A percentile compares a stretch with the other conserved stretches of the same genome.
Conservation (phyloP, 345 rosid species). For the Tarenaya hassleriana region DNA sequence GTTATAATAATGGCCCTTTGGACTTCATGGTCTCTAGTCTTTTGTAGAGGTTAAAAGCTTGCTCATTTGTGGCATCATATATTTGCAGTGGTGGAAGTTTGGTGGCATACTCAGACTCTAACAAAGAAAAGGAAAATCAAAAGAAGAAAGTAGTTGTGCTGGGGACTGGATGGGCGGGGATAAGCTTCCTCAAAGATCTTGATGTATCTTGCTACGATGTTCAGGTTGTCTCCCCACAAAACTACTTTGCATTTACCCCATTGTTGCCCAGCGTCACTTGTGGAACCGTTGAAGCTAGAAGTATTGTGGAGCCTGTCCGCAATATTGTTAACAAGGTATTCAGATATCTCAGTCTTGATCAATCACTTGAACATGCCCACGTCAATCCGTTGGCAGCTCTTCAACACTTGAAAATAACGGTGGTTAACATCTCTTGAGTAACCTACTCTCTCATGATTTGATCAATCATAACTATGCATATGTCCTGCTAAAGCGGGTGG, state of each 20-base stretch:
- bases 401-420: too few species aligned
- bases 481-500: too few species aligned
- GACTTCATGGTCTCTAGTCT: too few species aligned
- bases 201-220: conserved; percentile 65
- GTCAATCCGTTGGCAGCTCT: conserved; percentile 9
- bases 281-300: conserved; percentile 95
- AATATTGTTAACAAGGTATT: conserved; percentile 83
- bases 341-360: neutral
- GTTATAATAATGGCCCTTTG: neutral
- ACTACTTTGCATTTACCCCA: conserved; percentile 95
- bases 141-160: conserved; percentile 85
- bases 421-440: too few species aligned
- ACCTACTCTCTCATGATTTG: too few species aligned
- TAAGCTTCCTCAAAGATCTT: conserved; percentile 79
- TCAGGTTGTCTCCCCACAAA: conserved; percentile 85
- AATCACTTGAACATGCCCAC: neutral
- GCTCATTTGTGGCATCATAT: conserved; percentile 2
- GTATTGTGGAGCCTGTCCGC: conserved; percentile 86
- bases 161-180: conserved; percentile 97
- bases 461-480: too few species aligned
- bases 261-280: conserved; percentile 93
- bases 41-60: neutral
- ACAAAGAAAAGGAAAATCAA: conserved; percentile 30
- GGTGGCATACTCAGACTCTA: conserved; percentile 65
- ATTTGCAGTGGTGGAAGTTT: conserved; percentile 61